Conservation (phyloP, 163 green algal species). For the Scenedesmus sp. region DNA sequence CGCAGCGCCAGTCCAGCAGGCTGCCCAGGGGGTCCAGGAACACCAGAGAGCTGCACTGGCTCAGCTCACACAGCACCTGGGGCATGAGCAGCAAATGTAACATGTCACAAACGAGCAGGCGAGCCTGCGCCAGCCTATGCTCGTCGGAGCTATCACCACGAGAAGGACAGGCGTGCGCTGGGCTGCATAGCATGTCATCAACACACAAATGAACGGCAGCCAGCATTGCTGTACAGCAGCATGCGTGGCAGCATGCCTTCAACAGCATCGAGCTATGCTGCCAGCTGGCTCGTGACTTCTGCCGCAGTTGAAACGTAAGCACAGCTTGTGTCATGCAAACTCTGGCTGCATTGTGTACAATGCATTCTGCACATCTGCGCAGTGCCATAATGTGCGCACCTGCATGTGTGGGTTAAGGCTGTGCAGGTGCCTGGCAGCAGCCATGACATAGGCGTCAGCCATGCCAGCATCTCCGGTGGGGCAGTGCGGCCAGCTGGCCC, state of each 20-base stretch:
- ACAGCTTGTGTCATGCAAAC: background rate
- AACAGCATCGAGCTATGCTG: background rate
- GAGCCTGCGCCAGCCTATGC: too few species aligned
- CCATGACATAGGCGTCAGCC: constrained; percentile 8
- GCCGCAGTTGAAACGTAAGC: background rate
- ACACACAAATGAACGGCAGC: background rate
- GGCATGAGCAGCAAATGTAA: background rate
- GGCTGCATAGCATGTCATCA: background rate
- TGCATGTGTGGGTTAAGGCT: constrained; percentile 17
- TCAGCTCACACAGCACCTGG: constrained; percentile 39
- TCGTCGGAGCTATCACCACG: too few species aligned
- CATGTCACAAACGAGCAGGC: too few species aligned
- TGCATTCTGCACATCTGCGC: background rate
- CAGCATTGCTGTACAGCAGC: background rate
- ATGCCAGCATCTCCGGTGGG: background rate
- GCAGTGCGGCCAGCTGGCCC: background rate
- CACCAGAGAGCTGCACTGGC: background rate
- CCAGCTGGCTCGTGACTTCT: background rate
- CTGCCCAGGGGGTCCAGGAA: constrained; percentile 36
- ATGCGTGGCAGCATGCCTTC: background rate
- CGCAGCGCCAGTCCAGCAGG: constrained; percentile 27
- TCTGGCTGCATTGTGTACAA: background rate
- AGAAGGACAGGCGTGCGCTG: too few species aligned
- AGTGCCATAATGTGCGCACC: background rate
- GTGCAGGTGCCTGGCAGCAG: background rate